A percentile compares a stretch with the other conserved stretches of the same genome.
phyloP scores from a whole-genome alignment of 2,329 filamentous ascomycete species.

The Epichloe coenophiala region DNA sequence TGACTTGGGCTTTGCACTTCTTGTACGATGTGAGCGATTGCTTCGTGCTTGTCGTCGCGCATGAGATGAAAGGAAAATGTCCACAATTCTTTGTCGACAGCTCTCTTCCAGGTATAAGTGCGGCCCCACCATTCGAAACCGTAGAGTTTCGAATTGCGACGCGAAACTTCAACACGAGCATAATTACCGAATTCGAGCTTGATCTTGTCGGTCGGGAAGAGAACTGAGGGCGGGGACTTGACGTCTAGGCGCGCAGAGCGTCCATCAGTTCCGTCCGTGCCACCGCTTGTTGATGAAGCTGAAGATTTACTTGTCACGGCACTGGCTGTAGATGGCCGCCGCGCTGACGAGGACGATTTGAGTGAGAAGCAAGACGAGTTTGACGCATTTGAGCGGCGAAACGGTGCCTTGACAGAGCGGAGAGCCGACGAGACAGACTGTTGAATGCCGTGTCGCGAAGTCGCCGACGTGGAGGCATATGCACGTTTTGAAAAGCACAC shows the following conservation, averaged over 20 bases:
- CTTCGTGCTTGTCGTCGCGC: conserved; percentile 42
- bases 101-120: conserved; percentile 71
- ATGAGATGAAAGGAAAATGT: conserved; percentile 70
- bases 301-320: conserved; percentile 7
- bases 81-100: conserved; percentile 54
- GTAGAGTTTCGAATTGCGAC: conserved; percentile 61
- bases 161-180: conserved; percentile 72
- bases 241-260: conserved; percentile 1
- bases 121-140: conserved; percentile 91
- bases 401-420: conserved; percentile 27
- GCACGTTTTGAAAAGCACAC: conserved; percentile 74
- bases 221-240: conserved; percentile 17
- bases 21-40: conserved; percentile 75
- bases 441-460: not conserved
- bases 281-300: not conserved
- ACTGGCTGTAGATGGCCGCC: conserved; percentile 9
- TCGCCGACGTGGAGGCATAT: conserved; percentile 24
- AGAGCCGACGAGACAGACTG: conserved; percentile 31
- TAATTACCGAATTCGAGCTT: conserved; percentile 97
- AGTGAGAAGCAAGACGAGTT: conserved; percentile 1
- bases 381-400: conserved; percentile 15
- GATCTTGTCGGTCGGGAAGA: conserved; percentile 58
- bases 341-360: conserved; percentile 11
- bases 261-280: not conserved
- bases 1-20: conserved; percentile 62